Conservation (phyloP, 768 basidiomycete species). For the Glaciozyma martinii region DNA sequence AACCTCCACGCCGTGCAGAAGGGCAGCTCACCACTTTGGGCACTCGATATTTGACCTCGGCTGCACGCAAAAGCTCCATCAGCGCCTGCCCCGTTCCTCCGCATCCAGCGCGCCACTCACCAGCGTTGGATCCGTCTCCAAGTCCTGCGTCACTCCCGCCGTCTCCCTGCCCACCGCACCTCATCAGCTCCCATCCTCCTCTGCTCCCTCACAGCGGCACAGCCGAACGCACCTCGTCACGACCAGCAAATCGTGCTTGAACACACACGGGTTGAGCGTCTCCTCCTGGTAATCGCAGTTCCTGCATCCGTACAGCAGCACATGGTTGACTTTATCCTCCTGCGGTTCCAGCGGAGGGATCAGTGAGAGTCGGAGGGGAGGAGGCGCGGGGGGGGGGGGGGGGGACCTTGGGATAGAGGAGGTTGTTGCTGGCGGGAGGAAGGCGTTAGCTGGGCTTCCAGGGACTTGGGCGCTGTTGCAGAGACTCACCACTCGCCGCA, state of each 20-base stretch:
- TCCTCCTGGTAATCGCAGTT: constrained; percentile 82
- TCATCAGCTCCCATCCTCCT: neutral
- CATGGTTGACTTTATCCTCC: constrained; percentile 72
- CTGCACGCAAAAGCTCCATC: constrained; percentile 40
- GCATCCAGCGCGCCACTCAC: constrained; percentile 41
- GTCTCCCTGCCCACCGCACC: constrained; percentile 58
- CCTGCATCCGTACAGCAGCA: constrained; percentile 82
- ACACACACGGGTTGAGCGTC: constrained; percentile 79
- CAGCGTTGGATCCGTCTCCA: constrained; percentile 81
- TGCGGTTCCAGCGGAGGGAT: constrained; percentile 39
- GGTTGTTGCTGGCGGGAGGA: constrained; percentile 62
- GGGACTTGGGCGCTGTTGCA: neutral
- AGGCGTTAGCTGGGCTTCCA: neutral
- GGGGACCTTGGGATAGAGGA: constrained; percentile 61
- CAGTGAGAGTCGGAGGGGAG: neutral
- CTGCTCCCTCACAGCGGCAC: neutral
- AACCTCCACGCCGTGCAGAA: neutral
- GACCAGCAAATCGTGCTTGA: constrained; percentile 83
- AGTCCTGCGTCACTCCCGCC: constrained; percentile 77
- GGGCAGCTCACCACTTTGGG: constrained; percentile 50
- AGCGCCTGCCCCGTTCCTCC: neutral
- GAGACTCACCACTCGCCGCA: constrained; percentile 60
- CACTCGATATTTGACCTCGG: constrained; percentile 77
- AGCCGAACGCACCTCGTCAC: constrained; percentile 63
- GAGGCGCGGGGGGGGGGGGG: constrained; percentile 6